Base-by-base conservation (phyloP, 1,139 yeast species). In the Nakaseomyces glabratus region DNA sequence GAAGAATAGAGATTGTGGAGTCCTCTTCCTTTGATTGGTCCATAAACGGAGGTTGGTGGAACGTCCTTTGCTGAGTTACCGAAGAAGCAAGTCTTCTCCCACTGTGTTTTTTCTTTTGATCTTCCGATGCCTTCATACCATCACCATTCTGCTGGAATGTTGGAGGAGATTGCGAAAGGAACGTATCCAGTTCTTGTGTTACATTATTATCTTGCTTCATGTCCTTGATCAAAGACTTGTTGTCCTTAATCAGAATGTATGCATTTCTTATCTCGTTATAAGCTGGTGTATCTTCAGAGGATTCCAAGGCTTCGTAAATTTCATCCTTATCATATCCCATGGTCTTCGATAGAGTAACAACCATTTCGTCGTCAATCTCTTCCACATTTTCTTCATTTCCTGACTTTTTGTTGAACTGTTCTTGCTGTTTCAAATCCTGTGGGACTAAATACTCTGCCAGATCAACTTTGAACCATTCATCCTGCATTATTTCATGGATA, bases 291-390 rank as follows among this genome's bases (percentile, higher is more conserved):
- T 55, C 53, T 14, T 50, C 49, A 22, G 47, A 43, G 2, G 59
- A 52, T 44, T 69, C 69, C 40, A 90, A 69, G 0, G 93, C 88
- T 43, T 77, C 85, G 41, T 80, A 61, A 35, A 90, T 84, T 53
- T 88, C 96, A 46, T 82, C 93, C 40, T 75, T 70, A 45, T 85
- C 93, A 57, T 85, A 90, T 25, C 98, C 97, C 93, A 93, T 84
- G 9, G 97, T 82, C 47, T 75, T 69, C 8, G 82, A 73, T 50
- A 93, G 70, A 3, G 93, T 88, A 32, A 70, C 66, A 15, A 90
- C 82, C 13, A 86, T 82, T 47, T 76, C 80, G 41, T 82, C 93
- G 57, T 86, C 94, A 35, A 84, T 66, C 34, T 61, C 66, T 10
- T 56, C 52, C 14, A 6, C 42, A 39, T 21, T 47, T 35, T 42